Evolutionary conservation across 768 basidiomycete species (phyloP).

Genomic region (Lactifluus volemus): DNA sequence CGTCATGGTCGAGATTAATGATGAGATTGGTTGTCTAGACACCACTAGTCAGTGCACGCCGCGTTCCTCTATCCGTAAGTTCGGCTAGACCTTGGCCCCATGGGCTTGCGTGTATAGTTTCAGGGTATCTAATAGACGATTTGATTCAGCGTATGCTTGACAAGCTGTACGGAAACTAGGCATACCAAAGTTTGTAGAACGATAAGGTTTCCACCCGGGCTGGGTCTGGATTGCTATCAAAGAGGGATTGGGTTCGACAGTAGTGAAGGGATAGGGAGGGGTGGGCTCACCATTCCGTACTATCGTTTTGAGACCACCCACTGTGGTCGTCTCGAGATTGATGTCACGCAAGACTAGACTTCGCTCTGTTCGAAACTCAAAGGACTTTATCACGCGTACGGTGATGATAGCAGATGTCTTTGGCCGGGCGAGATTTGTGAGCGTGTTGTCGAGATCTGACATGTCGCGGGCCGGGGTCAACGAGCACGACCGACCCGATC

Average conservation of each 20-base stretch:
- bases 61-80: not conserved
- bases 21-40: conserved; percentile 90
- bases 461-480: not conserved
- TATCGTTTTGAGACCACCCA: conserved; percentile 66
- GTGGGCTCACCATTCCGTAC: conserved; percentile 49
- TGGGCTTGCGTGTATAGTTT: conserved; percentile 95
- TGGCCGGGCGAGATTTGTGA: conserved; percentile 60
- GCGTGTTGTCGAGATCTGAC: conserved; percentile 33
- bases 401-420: conserved; percentile 78
- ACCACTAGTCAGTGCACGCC: not conserved
- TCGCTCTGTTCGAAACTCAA: conserved; percentile 85
- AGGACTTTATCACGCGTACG: conserved; percentile 89
- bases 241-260: not conserved
- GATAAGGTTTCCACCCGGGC: conserved; percentile 85
- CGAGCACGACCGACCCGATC: not conserved
- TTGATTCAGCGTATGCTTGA: not conserved
- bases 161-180: not conserved
- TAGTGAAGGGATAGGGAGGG: not conserved
- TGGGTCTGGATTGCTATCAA: conserved; percentile 58
- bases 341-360: conserved; percentile 76
- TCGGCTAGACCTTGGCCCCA: conserved; percentile 68
- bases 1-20: conserved; percentile 94
- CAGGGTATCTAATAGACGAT: conserved; percentile 38
- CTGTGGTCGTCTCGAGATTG: conserved; percentile 72
- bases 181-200: conserved; percentile 57